Conservation (phyloP, 352 stramenopile species). For the Phytophthora colocasiae region DNA sequence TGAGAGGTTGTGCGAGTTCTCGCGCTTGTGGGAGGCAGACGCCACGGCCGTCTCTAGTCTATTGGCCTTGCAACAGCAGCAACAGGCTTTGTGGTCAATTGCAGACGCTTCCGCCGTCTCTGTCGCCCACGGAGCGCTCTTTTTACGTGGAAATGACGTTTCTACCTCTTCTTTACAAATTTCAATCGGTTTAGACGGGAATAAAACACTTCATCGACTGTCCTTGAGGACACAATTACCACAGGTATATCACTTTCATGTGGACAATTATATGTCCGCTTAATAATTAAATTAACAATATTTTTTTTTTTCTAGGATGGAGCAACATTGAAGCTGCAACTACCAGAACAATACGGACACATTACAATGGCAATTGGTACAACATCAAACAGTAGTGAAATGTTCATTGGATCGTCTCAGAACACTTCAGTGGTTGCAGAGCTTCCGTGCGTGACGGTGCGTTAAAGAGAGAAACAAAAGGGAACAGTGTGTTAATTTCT, state of each 20-base stretch:
- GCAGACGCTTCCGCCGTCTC: slow-evolving; percentile 29
- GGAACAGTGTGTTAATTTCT: not conserved
- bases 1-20: slow-evolving; percentile 37
- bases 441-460: slow-evolving; percentile 50
- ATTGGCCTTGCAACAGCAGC: slow-evolving; percentile 26
- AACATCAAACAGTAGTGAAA: slow-evolving; percentile 19
- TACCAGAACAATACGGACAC: slow-evolving; percentile 15
- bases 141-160: too few relatives aligned
- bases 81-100: slow-evolving; percentile 20
- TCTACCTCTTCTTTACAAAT: slow-evolving; percentile 8
- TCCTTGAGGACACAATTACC: slow-evolving; percentile 33
- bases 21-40: slow-evolving; percentile 41
- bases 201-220: slow-evolving; percentile 27
- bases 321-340: slow-evolving; percentile 37
- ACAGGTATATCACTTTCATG: slow-evolving; percentile 23
- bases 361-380: slow-evolving; percentile 42
- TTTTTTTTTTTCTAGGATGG: slow-evolving; percentile 13
- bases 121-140: slow-evolving; percentile 3
- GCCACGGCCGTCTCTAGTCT: slow-evolving; percentile 18
- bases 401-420: slow-evolving; percentile 38
- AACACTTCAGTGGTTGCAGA: slow-evolving; percentile 43
- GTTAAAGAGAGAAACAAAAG: not conserved
- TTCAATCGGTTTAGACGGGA: slow-evolving; percentile 7
- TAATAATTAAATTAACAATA: not conserved
- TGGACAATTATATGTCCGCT: not conserved